Percentiles rank a stretch among this genome's conserved stretches.
These are phyloP conservation scores for Pezicula radicicola DNA, from an alignment of 2,329 filamentous ascomycete species.

Conservation along the genomic window DNA sequence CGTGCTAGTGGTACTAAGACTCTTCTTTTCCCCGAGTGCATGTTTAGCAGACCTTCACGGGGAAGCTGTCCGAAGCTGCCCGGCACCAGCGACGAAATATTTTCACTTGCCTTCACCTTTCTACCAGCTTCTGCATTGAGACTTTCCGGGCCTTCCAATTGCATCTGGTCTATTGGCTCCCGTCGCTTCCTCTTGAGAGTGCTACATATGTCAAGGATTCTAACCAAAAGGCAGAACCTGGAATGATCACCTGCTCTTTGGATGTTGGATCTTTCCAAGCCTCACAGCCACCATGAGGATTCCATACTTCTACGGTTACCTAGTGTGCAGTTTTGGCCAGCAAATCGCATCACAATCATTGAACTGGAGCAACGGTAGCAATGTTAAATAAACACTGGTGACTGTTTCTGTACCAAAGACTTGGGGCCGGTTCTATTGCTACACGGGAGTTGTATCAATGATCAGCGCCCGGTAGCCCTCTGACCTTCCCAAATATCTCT, in stretches of 20 bases:
- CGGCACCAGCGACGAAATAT: slow-evolving; percentile 4
- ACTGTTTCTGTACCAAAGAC: too few species aligned
- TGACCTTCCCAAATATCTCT: too few species aligned
- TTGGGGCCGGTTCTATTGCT: too few species aligned
- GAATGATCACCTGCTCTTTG: slow-evolving; percentile 15
- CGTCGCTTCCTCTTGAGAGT: not conserved
- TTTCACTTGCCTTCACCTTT: not conserved
- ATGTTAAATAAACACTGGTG: too few species aligned
- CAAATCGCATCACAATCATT: not conserved
- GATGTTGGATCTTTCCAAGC: not conserved
- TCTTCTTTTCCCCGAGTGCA: too few species aligned
- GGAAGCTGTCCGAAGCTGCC: not conserved
- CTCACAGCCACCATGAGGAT: slow-evolving; percentile 6
- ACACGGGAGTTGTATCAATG: too few species aligned
- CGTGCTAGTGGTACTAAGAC: too few species aligned
- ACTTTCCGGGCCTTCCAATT: slow-evolving; percentile 1
- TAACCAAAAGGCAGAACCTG: not conserved
- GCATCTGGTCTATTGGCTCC: slow-evolving; percentile 6
- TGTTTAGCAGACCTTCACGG: too few species aligned
- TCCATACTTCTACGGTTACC: slow-evolving; percentile 7
- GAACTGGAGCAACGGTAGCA: too few species aligned
- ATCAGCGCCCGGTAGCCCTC: too few species aligned
- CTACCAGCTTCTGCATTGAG: not conserved
- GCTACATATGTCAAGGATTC: not conserved
- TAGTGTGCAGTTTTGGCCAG: not conserved